A percentile compares a stretch with the other conserved stretches of the same genome.
These are phyloP conservation scores for Pleurotus salmoneostramineus DNA, from an alignment of 768 basidiomycete species.

Conservation along the genomic window DNA sequence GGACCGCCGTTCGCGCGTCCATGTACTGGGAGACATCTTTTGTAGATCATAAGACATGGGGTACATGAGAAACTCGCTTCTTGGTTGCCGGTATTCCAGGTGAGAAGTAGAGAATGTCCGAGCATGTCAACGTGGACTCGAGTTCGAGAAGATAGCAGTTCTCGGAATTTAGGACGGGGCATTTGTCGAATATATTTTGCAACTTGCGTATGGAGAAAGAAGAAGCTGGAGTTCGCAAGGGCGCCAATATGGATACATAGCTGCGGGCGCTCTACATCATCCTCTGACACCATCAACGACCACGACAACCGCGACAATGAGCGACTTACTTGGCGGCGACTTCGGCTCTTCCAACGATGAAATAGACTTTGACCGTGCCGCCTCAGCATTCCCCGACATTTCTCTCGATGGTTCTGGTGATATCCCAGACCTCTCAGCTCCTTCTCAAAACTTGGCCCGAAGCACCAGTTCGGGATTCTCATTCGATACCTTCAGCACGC, in stretches of 20 bases:
- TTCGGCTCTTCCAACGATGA: conserved; percentile 39
- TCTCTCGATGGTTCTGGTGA: conserved; percentile 65
- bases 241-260: neutral
- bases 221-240: neutral
- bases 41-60: neutral
- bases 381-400: conserved; percentile 83
- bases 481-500: conserved; percentile 61
- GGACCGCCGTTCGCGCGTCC: neutral
- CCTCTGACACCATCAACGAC: neutral
- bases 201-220: too few species aligned
- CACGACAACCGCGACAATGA: conserved; percentile 31
- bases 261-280: neutral
- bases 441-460: conserved; percentile 25
- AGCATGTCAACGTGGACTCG: too few species aligned
- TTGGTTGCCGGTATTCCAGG: neutral
- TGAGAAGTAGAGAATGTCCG: too few species aligned
- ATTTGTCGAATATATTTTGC: too few species aligned
- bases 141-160: too few species aligned
- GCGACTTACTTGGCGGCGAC: conserved; percentile 31
- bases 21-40: neutral
- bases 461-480: conserved; percentile 47
- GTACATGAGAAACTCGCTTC: neutral
- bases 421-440: conserved; percentile 37
- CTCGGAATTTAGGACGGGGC: too few species aligned
- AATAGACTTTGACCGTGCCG: conserved; percentile 80